These are phyloP conservation scores for Thymus mandschuricus DNA, from an alignment of 257 asterid species.

Conservation along the genomic window DNA sequence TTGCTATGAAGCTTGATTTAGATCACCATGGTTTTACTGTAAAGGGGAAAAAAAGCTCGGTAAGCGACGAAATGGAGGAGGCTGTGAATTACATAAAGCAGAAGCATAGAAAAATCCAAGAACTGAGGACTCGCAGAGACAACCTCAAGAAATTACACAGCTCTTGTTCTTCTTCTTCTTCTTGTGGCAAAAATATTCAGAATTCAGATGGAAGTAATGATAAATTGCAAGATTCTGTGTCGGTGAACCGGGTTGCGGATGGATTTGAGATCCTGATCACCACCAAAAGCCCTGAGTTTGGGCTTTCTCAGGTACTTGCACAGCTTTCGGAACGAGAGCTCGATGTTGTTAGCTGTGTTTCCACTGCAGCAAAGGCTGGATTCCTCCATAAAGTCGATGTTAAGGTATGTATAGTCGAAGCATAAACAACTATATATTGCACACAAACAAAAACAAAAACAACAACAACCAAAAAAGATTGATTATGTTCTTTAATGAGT, in stretches of 20 bases:
- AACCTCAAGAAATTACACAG: slow-evolving; percentile 17
- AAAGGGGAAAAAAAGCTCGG: slow-evolving; percentile 61
- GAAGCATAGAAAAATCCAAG: slow-evolving; percentile 36
- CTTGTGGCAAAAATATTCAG: not conserved
- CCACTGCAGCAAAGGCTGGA: slow-evolving; percentile 39
- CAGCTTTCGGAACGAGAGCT: slow-evolving; percentile 39
- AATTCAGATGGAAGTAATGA: not conserved
- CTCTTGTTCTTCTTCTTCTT: not conserved
- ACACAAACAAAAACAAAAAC: not conserved
- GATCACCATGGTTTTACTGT: not conserved
- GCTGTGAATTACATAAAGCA: slow-evolving; percentile 52
- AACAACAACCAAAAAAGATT: too few species aligned
- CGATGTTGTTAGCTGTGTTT: slow-evolving; percentile 48
- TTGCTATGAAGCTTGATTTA: not conserved
- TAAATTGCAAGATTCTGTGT: slow-evolving; percentile 20
- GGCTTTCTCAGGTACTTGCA: slow-evolving; percentile 44
- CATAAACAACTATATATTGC: not conserved
- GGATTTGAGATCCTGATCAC: slow-evolving; percentile 54
- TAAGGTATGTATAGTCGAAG: slow-evolving; percentile 30
- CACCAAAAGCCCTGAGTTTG: slow-evolving; percentile 22
- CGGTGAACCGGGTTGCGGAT: slow-evolving; percentile 30
- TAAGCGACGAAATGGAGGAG: slow-evolving; percentile 59
- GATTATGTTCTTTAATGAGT: not conserved
- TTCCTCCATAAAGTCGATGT: slow-evolving; percentile 49
- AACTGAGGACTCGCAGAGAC: slow-evolving; percentile 40